Base-by-base conservation (phyloP, 164 flowering plant species). In the Vitis rotundifolia region DNA sequence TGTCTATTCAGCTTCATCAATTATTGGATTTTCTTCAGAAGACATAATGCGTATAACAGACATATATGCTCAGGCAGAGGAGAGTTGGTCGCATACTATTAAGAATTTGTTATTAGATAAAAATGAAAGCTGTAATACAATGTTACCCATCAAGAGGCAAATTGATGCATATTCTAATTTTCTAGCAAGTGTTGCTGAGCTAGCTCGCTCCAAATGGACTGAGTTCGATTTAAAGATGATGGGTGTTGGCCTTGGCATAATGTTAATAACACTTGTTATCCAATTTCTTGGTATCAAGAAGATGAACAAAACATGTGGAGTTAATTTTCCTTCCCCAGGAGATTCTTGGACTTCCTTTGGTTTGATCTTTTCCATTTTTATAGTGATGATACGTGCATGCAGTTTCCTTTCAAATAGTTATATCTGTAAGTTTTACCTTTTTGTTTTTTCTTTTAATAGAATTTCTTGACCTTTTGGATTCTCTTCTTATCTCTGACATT, bases 171-270 rank as follows among this genome's bases (percentile, higher is more conserved):
- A 86, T 83, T 75, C 77, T 59, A 71, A 73, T 49, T 96, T 96
- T 63, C 79, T 93, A 61, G 77, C 81, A 60, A 79, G 81, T 74
- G 90, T 96, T 75, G 86, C 96, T 66, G 94, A 84, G 63, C 85
- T 96, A 64, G 97, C 98, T 26, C 97, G 98, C 50, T 89, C 95
- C 49, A 96, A 91, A 80, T 96, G 98, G 97, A 96, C 99, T 3
- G 97, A 96, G 78, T 96, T 96, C 80, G 82, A 93, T 82, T 71
- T 89, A 65, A 76, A 59, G 69, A 78, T 86, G 87, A 96, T 96
- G 98, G 82, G 78, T 49, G 56, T 71, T 72, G 99, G 99, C 59
- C 69, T 93, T 53, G 75, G 83, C 61, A 68, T 87, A 64, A 77
- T 96, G 80, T 63, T 93, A 31, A 13, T 80, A 11, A 90, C 97